These are phyloP conservation scores for Rhizoclosmatium sp. DNA, from an alignment of 192 early-diverging fungal species.

Conservation along the genomic window DNA sequence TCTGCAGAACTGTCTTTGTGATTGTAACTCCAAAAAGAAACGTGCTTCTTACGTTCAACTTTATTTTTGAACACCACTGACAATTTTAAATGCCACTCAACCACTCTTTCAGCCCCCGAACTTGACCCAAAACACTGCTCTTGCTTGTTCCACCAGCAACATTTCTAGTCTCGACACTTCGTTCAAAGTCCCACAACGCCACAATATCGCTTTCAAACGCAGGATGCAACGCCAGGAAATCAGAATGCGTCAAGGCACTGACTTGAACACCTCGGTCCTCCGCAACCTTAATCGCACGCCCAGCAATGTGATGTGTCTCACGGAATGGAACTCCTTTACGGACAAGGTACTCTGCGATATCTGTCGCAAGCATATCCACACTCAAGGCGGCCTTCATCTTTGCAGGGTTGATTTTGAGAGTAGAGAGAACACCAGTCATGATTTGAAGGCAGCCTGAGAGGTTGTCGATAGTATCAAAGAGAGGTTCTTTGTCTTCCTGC, in stretches of 20 bases:
- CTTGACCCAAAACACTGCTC: slow-evolving; percentile 81
- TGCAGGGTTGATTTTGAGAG: slow-evolving; percentile 82
- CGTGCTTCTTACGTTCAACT: too few species aligned
- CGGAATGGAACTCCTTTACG: slow-evolving; percentile 98
- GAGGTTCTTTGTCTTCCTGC: slow-evolving; percentile 99
- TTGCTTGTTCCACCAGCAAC: slow-evolving; percentile 90
- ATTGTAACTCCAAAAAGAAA: too few species aligned
- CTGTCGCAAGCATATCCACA: slow-evolving; percentile 96
- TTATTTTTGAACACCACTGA: too few species aligned
- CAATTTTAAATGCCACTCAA: not conserved
- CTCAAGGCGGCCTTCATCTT: slow-evolving; percentile 85
- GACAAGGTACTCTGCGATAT: slow-evolving; percentile 97
- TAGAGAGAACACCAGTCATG: slow-evolving; percentile 88
- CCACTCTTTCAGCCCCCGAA: slow-evolving; percentile 69
- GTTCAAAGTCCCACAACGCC: slow-evolving; percentile 90
- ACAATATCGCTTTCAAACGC: slow-evolving; percentile 84
- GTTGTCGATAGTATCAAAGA: slow-evolving; percentile 95
- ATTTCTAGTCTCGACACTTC: slow-evolving; percentile 86
- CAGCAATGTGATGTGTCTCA: slow-evolving; percentile 98
- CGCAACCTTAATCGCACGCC: slow-evolving; percentile 90
- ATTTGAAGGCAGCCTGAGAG: slow-evolving; percentile 92
- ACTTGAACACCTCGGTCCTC: slow-evolving; percentile 84
- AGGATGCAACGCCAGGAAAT: slow-evolving; percentile 86
- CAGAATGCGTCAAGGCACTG: slow-evolving; percentile 74
- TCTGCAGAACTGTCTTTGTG: too few species aligned